These are phyloP conservation scores for Eucalyptus leucophloia DNA, from an alignment of 345 rosid genomes.

Conservation along the genomic window DNA sequence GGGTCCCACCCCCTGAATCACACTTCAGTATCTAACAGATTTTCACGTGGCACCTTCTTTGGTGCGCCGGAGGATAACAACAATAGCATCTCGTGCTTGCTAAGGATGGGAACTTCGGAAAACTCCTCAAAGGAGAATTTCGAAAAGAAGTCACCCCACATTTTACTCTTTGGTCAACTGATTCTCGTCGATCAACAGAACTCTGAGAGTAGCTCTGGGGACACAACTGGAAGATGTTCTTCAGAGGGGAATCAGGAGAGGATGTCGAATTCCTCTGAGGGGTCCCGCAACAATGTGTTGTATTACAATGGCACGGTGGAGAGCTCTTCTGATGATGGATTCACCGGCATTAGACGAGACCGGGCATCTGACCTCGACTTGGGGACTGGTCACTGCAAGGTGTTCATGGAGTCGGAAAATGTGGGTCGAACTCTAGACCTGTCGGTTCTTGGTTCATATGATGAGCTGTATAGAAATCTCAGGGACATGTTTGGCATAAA, in stretches of 20 bases:
- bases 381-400: conserved; percentile 77
- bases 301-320: conserved; percentile 1
- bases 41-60: conserved; percentile 3
- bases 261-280: conserved; percentile 38
- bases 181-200: conserved; percentile 54
- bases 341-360: conserved; percentile 9
- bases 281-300: conserved; percentile 22
- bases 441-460: conserved; percentile 62
- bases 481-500: conserved; percentile 67
- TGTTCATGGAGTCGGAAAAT: conserved; percentile 78
- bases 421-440: conserved; percentile 79
- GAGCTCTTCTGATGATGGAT: conserved; percentile 64
- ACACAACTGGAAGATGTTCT: conserved; percentile 31
- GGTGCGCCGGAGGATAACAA: conserved; percentile 4
- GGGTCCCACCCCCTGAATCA: conserved; percentile 28
- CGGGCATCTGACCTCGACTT: conserved; percentile 17
- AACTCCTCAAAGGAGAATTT: conserved; percentile 17
- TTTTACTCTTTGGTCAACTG: conserved; percentile 75
- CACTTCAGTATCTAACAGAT: conserved; percentile 9
- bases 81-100: conserved; percentile 40
- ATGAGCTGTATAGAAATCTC: conserved; percentile 55
- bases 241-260: conserved; percentile 28
- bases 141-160: conserved; percentile 49
- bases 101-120: conserved; percentile 48
- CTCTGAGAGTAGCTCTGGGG: conserved; percentile 56